Percentiles rank a stretch among this genome's conserved stretches.
Conservation (phyloP, 257 asterid genomes). For the Nicotiana sylvestris region DNA sequence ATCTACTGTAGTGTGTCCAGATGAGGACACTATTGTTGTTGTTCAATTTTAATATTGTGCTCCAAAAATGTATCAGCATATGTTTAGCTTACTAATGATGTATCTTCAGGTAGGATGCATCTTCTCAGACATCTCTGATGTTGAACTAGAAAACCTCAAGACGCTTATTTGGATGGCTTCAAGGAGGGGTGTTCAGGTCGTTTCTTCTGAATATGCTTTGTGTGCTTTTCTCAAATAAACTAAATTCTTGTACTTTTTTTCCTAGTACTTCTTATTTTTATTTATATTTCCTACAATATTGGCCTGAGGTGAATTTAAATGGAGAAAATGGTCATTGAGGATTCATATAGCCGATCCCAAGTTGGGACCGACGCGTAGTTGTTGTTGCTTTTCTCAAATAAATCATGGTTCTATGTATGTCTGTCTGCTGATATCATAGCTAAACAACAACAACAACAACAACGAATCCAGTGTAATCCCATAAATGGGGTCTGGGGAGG, state of each 20-base stretch:
- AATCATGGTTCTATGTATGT: neutral
- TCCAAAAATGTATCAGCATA: neutral
- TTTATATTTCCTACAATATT: neutral
- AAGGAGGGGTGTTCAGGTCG: slow-evolving; percentile 61
- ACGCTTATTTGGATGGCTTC: slow-evolving; percentile 56
- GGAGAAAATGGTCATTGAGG: slow-evolving; percentile 4
- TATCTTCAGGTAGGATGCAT: slow-evolving; percentile 74
- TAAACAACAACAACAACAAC: no score
- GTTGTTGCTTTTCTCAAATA: neutral
- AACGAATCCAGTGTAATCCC: no score
- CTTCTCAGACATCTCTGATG: slow-evolving; percentile 36
- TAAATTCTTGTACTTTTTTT: neutral
- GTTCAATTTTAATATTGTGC: neutral
- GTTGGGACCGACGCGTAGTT: neutral
- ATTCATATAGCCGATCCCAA: neutral
- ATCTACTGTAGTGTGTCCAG: neutral
- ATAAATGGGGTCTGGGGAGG: no score
- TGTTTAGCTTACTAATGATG: slow-evolving; percentile 1
- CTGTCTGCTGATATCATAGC: neutral
- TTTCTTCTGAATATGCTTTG: slow-evolving; percentile 10
- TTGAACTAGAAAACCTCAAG: slow-evolving; percentile 54
- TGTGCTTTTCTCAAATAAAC: neutral
- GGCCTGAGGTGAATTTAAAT: neutral
- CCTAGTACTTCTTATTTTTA: neutral
- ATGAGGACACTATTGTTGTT: neutral